Evolutionary conservation across 2,329 filamentous ascomycete genomes (phyloP).

Genomic region (Clonostachys sp.): DNA sequence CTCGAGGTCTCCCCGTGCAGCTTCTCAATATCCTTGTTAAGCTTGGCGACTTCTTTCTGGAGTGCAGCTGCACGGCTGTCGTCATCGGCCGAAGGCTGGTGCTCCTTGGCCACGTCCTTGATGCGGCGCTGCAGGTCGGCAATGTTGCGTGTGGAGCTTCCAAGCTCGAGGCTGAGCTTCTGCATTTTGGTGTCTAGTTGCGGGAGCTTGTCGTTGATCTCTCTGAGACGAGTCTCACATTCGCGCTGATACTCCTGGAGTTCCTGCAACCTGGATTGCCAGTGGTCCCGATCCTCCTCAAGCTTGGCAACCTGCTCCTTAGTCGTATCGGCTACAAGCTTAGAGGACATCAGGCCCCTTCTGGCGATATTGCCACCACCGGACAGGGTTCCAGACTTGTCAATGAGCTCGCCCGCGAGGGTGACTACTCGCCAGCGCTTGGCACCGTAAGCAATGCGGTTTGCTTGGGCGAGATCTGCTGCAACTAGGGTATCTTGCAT

Average conservation of each 20-base stretch:
- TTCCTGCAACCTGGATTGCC: conserved; percentile 77
- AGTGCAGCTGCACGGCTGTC: conserved; percentile 68
- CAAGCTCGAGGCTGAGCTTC: conserved; percentile 83
- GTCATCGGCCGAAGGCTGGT: conserved; percentile 77
- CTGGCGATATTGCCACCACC: conserved; percentile 90
- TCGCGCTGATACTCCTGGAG: conserved; percentile 83
- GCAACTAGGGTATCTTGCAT: conserved; percentile 94
- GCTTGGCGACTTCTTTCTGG: conserved; percentile 70
- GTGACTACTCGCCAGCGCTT: conserved; percentile 96
- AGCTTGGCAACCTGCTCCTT: conserved; percentile 87
- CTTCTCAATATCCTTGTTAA: conserved; percentile 75
- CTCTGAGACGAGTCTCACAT: conserved; percentile 67
- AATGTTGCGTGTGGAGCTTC: conserved; percentile 80
- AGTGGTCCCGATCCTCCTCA: conserved; percentile 77
- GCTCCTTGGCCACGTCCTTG: conserved; percentile 76
- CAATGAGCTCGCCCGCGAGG: conserved; percentile 89
- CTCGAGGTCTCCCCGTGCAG: conserved; percentile 82
- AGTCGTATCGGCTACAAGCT: conserved; percentile 79
- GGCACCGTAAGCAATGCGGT: conserved; percentile 92
- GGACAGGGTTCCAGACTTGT: conserved; percentile 98
- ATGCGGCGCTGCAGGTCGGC: conserved; percentile 79
- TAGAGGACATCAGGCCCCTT: conserved; percentile 94
- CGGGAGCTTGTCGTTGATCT: conserved; percentile 74
- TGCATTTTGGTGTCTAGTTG: conserved; percentile 85
- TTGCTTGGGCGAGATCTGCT: conserved; percentile 88